A percentile compares a stretch with the other conserved stretches of the same genome.
These are phyloP conservation scores for Arbutus unedo DNA, from an alignment of 148 eudicot genomes.

Conservation along the genomic window DNA sequence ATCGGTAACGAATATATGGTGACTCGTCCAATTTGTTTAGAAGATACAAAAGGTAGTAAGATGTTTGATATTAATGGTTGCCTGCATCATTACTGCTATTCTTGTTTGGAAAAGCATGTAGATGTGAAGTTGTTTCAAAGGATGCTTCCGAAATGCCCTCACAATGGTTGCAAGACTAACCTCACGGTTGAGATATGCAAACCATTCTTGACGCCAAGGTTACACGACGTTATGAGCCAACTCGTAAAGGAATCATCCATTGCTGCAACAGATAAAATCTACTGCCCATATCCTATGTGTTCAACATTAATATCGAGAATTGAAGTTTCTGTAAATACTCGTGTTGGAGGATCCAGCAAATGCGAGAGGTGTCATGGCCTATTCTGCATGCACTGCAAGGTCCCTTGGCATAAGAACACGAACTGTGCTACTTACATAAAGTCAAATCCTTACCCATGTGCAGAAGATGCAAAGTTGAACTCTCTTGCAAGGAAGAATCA, in stretches of 20 bases:
- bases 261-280: constrained; percentile 58
- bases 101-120: constrained; percentile 72
- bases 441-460: constrained; percentile 33
- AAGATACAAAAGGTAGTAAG: constrained; percentile 39
- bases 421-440: constrained; percentile 43
- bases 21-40: constrained; percentile 63
- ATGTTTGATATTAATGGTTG: constrained; percentile 58
- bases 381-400: constrained; percentile 67
- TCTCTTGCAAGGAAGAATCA: constrained; percentile 44
- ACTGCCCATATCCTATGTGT: constrained; percentile 76
- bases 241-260: constrained; percentile 57
- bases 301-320: constrained; percentile 64
- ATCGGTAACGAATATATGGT: constrained; percentile 17
- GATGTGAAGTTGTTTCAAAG: constrained; percentile 68
- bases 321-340: constrained; percentile 23
- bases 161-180: constrained; percentile 49
- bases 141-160: constrained; percentile 62
- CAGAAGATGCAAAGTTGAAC: constrained; percentile 56
- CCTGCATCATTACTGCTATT: constrained; percentile 55
- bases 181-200: constrained; percentile 44
- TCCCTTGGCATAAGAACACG: constrained; percentile 61
- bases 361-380: constrained; percentile 44
- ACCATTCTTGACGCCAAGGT: constrained; percentile 51
- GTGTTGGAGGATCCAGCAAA: constrained; percentile 35
- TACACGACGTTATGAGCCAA: constrained; percentile 48